Percentiles rank a stretch among this genome's conserved stretches.
Conservation (phyloP, 345 rosid genomes). For the Streptanthus diversifolius region DNA sequence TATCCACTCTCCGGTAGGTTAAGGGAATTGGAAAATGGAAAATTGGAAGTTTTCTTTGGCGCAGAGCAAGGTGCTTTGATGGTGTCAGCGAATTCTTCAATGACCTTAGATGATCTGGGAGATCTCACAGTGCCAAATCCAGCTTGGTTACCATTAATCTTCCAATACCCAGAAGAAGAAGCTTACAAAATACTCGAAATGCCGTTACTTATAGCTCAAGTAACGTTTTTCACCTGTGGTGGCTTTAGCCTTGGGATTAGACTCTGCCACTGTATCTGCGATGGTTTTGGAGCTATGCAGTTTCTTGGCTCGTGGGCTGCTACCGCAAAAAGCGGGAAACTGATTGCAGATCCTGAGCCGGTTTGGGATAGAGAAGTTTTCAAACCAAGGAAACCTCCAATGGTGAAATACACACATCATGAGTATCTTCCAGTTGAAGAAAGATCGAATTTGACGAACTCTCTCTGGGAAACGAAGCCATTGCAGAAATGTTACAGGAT, state of each 20-base stretch:
- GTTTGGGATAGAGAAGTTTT: conserved; percentile 74
- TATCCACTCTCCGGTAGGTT: conserved; percentile 82
- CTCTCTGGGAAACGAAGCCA: conserved; percentile 64
- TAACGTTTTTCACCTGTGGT: conserved; percentile 73
- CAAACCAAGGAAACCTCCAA: conserved; percentile 64
- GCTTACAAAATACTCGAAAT: conserved; percentile 69
- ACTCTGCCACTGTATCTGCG: conserved; percentile 87
- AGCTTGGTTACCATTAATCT: conserved; percentile 73
- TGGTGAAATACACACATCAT: conserved; percentile 53
- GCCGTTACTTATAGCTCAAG: conserved; percentile 85
- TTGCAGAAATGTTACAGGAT: conserved; percentile 71
- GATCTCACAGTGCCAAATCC: conserved; percentile 87
- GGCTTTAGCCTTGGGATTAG: conserved; percentile 82
- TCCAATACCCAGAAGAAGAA: conserved; percentile 60
- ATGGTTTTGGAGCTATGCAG: conserved; percentile 93
- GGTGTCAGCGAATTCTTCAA: conserved; percentile 61
- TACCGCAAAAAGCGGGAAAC: conserved; percentile 49
- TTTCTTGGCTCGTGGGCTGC: conserved; percentile 81
- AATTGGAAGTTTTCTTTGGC: conserved; percentile 72
- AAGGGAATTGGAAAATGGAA: conserved; percentile 59
- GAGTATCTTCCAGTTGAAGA: conserved; percentile 73
- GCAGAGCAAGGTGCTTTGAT: conserved; percentile 64
- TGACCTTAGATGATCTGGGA: conserved; percentile 61
- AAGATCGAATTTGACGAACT: conserved; percentile 57
- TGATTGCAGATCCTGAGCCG: conserved; percentile 56